These are phyloP conservation scores for Tolypocladium endophyticum DNA, from an alignment of 2,329 filamentous ascomycete species.

Conservation along the genomic window DNA sequence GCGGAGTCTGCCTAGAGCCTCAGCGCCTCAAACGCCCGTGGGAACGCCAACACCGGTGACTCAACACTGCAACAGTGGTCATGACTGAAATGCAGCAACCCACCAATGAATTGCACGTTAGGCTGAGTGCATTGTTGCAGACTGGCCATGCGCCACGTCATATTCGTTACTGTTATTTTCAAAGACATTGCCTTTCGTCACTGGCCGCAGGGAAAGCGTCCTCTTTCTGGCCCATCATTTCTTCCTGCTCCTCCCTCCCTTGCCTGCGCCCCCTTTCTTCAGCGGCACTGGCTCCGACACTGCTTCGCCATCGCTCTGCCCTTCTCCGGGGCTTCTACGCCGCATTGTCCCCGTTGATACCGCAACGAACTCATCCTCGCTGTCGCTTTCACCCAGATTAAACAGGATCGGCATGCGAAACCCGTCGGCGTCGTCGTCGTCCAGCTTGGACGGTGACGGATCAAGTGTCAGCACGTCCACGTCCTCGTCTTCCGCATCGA, in stretches of 20 bases:
- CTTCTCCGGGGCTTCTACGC: constrained; percentile 69
- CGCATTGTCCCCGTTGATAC: constrained; percentile 74
- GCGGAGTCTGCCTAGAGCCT: background rate
- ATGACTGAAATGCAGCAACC: background rate
- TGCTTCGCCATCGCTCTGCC: constrained; percentile 49
- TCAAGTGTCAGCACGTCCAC: constrained; percentile 81
- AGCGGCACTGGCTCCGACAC: constrained; percentile 29
- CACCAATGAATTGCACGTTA: background rate
- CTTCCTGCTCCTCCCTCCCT: constrained; percentile 30
- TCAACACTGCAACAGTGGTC: background rate
- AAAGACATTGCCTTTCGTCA: background rate
- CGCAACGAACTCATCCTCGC: constrained; percentile 74
- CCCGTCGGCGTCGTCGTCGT: constrained; percentile 46
- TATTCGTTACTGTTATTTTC: background rate
- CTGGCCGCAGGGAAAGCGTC: background rate
- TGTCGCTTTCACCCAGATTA: constrained; percentile 87
- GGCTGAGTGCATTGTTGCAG: background rate
- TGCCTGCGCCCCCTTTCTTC: constrained; percentile 28
- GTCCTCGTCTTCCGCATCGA: constrained; percentile 88
- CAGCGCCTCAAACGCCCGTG: background rate
- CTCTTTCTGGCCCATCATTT: constrained; percentile 12
- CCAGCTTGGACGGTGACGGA: constrained; percentile 48
- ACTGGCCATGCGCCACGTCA: background rate
- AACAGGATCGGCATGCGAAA: constrained; percentile 92
- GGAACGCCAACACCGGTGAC: background rate